Conservation (phyloP, 2,329 filamentous ascomycete species). For the Colletotrichum camelliae region DNA sequence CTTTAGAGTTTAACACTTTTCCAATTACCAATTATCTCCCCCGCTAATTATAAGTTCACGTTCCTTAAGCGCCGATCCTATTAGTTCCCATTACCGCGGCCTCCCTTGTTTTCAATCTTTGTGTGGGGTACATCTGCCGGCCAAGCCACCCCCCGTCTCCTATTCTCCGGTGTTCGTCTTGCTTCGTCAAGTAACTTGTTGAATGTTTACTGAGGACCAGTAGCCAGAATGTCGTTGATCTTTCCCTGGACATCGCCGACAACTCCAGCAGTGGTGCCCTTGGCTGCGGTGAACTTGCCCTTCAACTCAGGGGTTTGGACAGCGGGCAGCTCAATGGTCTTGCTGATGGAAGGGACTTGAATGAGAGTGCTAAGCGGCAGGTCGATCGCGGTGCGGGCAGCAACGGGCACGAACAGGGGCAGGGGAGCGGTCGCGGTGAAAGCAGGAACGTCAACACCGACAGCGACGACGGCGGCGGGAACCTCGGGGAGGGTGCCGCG, state of each 20-base stretch:
- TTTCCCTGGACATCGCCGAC: background rate
- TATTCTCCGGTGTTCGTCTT: background rate
- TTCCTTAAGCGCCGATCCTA: background rate
- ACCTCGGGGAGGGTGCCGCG: background rate
- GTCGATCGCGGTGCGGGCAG: background rate
- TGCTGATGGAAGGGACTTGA: background rate
- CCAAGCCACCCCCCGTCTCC: background rate
- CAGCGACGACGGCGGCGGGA: background rate
- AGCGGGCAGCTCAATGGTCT: background rate
- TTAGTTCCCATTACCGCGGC: background rate
- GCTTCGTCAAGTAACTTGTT: background rate
- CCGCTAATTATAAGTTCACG: background rate
- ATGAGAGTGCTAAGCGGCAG: background rate
- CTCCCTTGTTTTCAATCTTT: background rate
- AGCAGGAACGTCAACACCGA: background rate
- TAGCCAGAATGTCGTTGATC: background rate
- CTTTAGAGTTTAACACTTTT: background rate
- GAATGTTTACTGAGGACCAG: background rate
- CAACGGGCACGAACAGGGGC: background rate
- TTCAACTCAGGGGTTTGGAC: background rate
- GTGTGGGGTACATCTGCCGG: background rate
- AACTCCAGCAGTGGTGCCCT: background rate
- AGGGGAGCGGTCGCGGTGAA: background rate
- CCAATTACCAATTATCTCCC: background rate
- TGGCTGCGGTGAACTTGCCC: background rate